Evolutionary conservation across 1,284 basidiomycete species (phyloP).

Genomic region (Melampsora americana): DNA sequence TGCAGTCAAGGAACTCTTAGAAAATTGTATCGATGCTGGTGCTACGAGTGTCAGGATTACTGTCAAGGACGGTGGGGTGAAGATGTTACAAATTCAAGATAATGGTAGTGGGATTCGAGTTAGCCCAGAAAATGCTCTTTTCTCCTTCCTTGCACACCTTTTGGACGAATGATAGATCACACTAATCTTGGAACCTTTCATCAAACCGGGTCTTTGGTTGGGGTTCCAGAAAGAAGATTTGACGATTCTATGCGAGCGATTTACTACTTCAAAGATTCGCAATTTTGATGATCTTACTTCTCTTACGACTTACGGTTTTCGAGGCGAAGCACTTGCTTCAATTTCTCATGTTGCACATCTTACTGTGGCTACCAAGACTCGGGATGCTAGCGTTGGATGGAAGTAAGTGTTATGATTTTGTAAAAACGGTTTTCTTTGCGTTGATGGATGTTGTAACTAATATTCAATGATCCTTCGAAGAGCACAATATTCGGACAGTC

Average conservation of each 20-base stretch:
- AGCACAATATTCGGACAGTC: slow-evolving; percentile 30
- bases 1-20: slow-evolving; percentile 91
- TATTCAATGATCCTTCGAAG: not conserved
- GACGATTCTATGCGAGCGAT: slow-evolving; percentile 85
- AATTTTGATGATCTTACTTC: slow-evolving; percentile 79
- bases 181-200: not conserved
- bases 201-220: not conserved
- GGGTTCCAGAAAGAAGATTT: slow-evolving; percentile 66
- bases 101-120: slow-evolving; percentile 92
- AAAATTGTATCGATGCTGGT: slow-evolving; percentile 91
- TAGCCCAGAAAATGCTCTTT: slow-evolving; percentile 48
- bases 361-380: slow-evolving; percentile 83
- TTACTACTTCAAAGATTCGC: slow-evolving; percentile 90
- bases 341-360: slow-evolving; percentile 92
- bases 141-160: not conserved
- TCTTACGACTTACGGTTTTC: slow-evolving; percentile 92
- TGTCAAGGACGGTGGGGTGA: slow-evolving; percentile 92
- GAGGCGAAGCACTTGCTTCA: slow-evolving; percentile 93
- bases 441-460: slow-evolving; percentile 56
- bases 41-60: slow-evolving; percentile 81
- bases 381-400: slow-evolving; percentile 75
- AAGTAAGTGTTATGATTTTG: slow-evolving; percentile 63
- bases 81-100: slow-evolving; percentile 91
- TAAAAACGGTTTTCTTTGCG: not conserved
- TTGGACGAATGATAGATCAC: not conserved